phyloP scores from a whole-genome alignment of 2,329 filamentous ascomycete genomes.

The Aspergillus clavatus region DNA sequence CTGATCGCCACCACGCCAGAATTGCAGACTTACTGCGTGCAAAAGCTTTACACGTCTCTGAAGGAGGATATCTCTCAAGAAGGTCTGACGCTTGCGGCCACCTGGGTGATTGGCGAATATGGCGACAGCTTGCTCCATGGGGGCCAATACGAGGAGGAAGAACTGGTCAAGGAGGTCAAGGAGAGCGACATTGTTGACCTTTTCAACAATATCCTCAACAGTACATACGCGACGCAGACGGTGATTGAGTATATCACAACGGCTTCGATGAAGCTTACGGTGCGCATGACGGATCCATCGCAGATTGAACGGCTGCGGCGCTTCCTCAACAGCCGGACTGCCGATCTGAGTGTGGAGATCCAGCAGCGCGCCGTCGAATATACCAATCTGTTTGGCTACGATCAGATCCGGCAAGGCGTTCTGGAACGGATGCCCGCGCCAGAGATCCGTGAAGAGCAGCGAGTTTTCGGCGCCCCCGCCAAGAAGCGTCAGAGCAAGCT shows the following conservation, averaged over 20 bases:
- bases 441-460: constrained; percentile 91
- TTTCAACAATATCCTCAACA: constrained; percentile 88
- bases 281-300: constrained; percentile 73
- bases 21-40: constrained; percentile 90
- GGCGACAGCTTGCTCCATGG: constrained; percentile 84
- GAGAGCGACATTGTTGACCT: constrained; percentile 88
- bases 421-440: constrained; percentile 97
- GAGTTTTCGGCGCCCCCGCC: constrained; percentile 78
- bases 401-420: constrained; percentile 81
- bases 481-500: constrained; percentile 58
- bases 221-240: constrained; percentile 85
- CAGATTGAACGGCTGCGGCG: constrained; percentile 82
- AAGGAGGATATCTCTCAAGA: constrained; percentile 98
- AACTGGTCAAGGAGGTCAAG: constrained; percentile 74
- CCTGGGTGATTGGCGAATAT: constrained; percentile 98
- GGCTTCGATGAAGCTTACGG: constrained; percentile 89
- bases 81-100: constrained; percentile 83
- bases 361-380: constrained; percentile 97
- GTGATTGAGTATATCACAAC: constrained; percentile 96
- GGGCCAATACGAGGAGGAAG: constrained; percentile 90
- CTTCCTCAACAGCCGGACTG: constrained; percentile 70
- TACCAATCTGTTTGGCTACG: constrained; percentile 85
- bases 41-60: constrained; percentile 84
- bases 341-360: constrained; percentile 88
- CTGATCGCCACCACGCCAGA: constrained; percentile 92